These are phyloP conservation scores for Aegle marmelos DNA, from an alignment of 345 rosid species.

Conservation along the genomic window DNA sequence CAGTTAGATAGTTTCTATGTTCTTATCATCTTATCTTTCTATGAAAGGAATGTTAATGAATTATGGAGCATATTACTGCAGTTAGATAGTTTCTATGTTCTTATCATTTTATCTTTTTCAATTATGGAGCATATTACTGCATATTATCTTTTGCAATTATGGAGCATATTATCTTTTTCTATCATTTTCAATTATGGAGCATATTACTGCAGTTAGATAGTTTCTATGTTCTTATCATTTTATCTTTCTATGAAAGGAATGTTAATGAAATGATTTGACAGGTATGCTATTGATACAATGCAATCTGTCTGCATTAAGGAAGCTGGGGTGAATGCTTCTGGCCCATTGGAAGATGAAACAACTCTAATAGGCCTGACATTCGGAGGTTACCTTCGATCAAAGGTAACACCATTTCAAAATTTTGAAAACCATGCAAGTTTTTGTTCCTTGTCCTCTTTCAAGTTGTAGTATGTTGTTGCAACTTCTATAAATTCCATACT, in stretches of 20 bases:
- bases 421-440: not conserved
- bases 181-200: too few species aligned
- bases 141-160: too few species aligned
- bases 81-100: too few species aligned
- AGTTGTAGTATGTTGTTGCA: not conserved
- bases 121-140: too few species aligned
- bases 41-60: constrained; percentile 10
- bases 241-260: not conserved
- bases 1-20: not conserved
- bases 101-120: too few species aligned
- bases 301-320: constrained; percentile 80
- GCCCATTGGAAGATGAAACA: constrained; percentile 69
- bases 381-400: constrained; percentile 94
- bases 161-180: too few species aligned
- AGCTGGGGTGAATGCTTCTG: constrained; percentile 38
- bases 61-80: too few species aligned
- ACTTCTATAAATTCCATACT: not conserved
- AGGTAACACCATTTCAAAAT: constrained; percentile 41
- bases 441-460: not conserved
- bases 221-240: constrained; percentile 6
- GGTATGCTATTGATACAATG: constrained; percentile 89
- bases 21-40: not conserved
- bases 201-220: not conserved
- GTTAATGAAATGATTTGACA: constrained; percentile 28
- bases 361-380: constrained; percentile 84